Evolutionary conservation across 1,284 basidiomycete species (phyloP), one percentile per base, ranked within the genome.

Genomic region (Tranzscheliella williamsii): DNA sequence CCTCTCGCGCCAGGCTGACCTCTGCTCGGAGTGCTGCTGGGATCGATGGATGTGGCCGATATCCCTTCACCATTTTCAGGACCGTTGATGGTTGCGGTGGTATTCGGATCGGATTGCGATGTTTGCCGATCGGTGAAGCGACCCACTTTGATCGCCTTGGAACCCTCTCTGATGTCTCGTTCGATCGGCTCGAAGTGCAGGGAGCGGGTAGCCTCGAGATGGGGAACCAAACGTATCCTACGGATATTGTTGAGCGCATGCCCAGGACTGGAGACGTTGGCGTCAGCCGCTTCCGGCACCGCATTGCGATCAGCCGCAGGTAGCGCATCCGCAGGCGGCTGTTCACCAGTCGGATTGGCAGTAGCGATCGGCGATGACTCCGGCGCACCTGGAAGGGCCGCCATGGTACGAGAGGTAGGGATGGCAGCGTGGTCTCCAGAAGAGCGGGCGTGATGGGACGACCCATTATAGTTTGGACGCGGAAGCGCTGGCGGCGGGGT

Each of bases 131-230:
- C 92, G 0, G 90, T 94, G 82, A 94, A 95, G 30, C 91, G 84
- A 2, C 91, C 91, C 49, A 95, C 90, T 64, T 91, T 89, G 16
- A 95, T 82, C 0, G 89, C 80, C 0, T 84, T 72, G 44, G 48
- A 78, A 13, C 66, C 69, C 18, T 79, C 67, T 3, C 55, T 81
- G 58, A 92, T 82, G 77, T 95, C 91, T 22, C 93, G 85, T 38
- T 85, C 83, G 81, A 96, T 91, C 42, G 93, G 89, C 40, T 96
- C 92, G 80, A 97, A 97, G 49, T 89, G 85, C 13, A 97, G 85
- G 0, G 90, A 90, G 39, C 91, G 86, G 15, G 89, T 85, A 12
- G 87, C 86, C 75, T 97, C 92, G 70, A 97, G 86, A 75, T 95
- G 90, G 4, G 93, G 94, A 2, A 96, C 93, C 45, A 97, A 86